Conservation (phyloP, 1,139 yeast genomes). For the Lodderomyces jiufengensis region DNA sequence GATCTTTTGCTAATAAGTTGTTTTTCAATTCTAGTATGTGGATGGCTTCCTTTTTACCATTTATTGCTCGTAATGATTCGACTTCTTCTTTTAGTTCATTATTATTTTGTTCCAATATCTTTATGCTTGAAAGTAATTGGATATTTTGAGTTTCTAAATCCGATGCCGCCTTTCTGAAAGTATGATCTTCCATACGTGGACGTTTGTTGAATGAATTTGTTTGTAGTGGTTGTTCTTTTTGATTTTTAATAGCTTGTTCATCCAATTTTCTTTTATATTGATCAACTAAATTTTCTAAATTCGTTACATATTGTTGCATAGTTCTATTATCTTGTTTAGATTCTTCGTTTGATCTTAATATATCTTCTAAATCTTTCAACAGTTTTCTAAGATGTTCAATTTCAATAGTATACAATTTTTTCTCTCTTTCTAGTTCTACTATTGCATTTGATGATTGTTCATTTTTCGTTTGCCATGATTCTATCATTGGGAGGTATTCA, state of each 20-base stretch:
- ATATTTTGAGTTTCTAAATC: conserved; percentile 43
- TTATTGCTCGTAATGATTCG: conserved; percentile 22
- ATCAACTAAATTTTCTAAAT: conserved; percentile 51
- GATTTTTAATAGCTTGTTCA: conserved; percentile 30
- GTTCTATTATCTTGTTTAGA: conserved; percentile 17
- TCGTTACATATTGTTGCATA: conserved; percentile 35
- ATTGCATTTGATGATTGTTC: conserved; percentile 23
- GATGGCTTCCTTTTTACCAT: conserved; percentile 32
- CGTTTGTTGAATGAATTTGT: conserved; percentile 22
- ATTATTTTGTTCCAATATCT: conserved; percentile 28
- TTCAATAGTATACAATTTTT: conserved; percentile 56
- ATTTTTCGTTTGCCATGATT: conserved; percentile 13
- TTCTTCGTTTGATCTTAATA: conserved; percentile 14
- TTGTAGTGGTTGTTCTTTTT: conserved; percentile 7
- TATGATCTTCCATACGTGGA: conserved; percentile 21
- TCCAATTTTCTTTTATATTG: conserved; percentile 55
- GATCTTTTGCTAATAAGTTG: conserved; percentile 68
- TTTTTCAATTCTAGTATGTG: conserved; percentile 61
- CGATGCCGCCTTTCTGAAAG: conserved; percentile 24
- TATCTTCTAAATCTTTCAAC: conserved; percentile 31
- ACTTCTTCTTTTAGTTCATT: conserved; percentile 32
- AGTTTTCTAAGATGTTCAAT: conserved; percentile 53
- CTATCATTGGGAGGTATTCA: conserved; percentile 20
- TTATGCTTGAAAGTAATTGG: conserved; percentile 35
- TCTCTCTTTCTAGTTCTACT: conserved; percentile 51